Base-by-base conservation (phyloP, 2,329 filamentous ascomycete genomes). In the Phialocephala sp. region DNA sequence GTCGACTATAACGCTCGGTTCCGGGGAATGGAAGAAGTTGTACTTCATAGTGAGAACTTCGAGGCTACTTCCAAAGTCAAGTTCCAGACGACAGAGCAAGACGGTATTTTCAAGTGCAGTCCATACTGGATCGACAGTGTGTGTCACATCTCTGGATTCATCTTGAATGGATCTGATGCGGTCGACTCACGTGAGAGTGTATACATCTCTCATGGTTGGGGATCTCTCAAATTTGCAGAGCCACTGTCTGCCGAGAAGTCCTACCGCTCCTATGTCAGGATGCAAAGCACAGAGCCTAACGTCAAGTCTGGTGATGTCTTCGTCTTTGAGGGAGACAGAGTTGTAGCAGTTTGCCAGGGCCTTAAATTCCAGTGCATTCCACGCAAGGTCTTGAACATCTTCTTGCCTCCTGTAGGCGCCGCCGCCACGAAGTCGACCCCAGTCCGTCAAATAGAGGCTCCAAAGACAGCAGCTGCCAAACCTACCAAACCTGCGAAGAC, bases 141-240 rank as follows among this genome's bases (percentile, higher is more conserved):
- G 64, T 84, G 83, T 64, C 85, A 88, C 68, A 82, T 88, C 62
- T 85, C 85, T 0, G 86, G 86, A 24, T 88, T 88, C 76, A 84
- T 88, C 65, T 80, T 87, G 76, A 88, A 89, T 69, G 85, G 81
- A 9, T 84, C 83, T 8, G 85, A 87, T 63, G 83, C 82, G 11
- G 79, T 87, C 15, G 82, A 85, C 67, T 85, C 85, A 8, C 79
- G 81, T 15, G 81, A 85, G 61, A 79, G 83, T 67, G 83, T 87
- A 59, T 88, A 81, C 74, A 85, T 88, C 71, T 87, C 85, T 14
- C 86, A 88, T 70, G 85, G 85, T 39, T 88, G 86, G 86, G 82
- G 82, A 39, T 82, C 80, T 1, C 76, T 87, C 71, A 79, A 82
- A 37, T 82, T 86, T 67, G 78, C 81, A 2, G 82, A 84, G 71